Base-by-base conservation (phyloP, 106 monocot species). In the Allium sativum region DNA sequence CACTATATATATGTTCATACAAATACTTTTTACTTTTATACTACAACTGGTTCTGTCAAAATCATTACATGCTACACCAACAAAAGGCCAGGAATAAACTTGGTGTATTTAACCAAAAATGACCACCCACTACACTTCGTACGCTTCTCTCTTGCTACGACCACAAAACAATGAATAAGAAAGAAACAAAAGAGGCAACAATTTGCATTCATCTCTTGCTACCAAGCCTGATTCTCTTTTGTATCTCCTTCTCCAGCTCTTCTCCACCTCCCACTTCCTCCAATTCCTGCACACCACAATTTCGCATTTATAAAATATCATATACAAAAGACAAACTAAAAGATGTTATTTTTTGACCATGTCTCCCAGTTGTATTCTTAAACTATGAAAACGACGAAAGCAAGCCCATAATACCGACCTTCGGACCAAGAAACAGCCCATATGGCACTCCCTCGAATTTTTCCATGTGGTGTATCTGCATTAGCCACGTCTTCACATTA, bases 401-500 rank as follows among this genome's bases (percentile, higher is more conserved):
- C 2, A 50, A 15, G 13, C 48, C 3, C 11, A 12, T n/a, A 7
- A 10, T 10, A 18, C 85, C 41, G 12, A 90, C 95, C 95, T 73
- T 87, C 1, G 84, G 90, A 21, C 95, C 95, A 59, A 96, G 18
- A 61, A 96, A 96, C 68, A 96, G 68, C 59, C 95, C 95, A 68
- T 84, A 91, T 15, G 95, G 95, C 55, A 96, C 90, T 42, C 95
- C 90, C 0, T 65, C 52, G 68, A 90, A 91, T 74, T 90, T 96
- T 18, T 96, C 95, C 18, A 73, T 57, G 79, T 96, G 95, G 55
- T 91, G 95, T 19, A 96, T 87, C 95, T 96, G 77, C 52, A 20
- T 21, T 12, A 12, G 40, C 48, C 45, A 68, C 58, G 48, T 9
- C 20, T 21, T 10, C 66, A 13, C 18, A 22, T 12, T 14, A 41